Conservation (phyloP, 306 rosid genomes). For the Cucurbita argyrosperma region DNA sequence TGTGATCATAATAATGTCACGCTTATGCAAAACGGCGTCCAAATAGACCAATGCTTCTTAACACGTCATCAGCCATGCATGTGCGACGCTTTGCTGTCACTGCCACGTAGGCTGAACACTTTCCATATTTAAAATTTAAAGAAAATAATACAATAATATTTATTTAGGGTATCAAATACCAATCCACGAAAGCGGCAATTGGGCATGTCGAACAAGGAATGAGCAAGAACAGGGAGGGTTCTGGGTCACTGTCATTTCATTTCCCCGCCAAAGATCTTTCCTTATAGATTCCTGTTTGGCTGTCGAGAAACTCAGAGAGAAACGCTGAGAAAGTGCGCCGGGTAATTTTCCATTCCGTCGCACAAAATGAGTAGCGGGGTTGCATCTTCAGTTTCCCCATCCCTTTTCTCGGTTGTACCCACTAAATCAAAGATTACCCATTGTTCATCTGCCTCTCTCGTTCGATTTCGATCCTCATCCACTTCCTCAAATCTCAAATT, state of each 20-base stretch:
- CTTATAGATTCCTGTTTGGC: constrained; percentile 2
- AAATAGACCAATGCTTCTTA: too few species aligned
- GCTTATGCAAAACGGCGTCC: too few species aligned
- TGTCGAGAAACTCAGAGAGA: constrained; percentile 1
- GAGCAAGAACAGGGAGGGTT: neutral
- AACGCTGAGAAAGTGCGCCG: constrained; percentile 12
- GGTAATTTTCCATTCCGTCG: neutral
- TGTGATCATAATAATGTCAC: too few species aligned
- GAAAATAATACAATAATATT: neutral
- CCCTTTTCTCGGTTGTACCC: constrained; percentile 9
- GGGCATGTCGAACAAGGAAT: neutral
- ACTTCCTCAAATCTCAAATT: constrained; percentile 13
- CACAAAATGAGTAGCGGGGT: constrained; percentile 36
- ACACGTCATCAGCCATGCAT: too few species aligned
- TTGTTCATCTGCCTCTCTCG: constrained; percentile 11
- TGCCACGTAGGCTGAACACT: too few species aligned
- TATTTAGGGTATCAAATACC: neutral
- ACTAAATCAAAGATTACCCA: constrained; percentile 12
- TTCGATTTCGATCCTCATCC: neutral
- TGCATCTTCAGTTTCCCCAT: constrained; percentile 19
- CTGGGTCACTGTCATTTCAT: neutral
- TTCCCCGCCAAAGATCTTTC: neutral
- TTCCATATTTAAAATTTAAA: too few species aligned
- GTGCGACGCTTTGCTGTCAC: too few species aligned
- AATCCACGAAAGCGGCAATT: neutral